Evolutionary conservation across 192 early-diverging fungal genomes (phyloP), one percentile per base, ranked within the genome.

Genomic region (Entophlyctis helioformis): DNA sequence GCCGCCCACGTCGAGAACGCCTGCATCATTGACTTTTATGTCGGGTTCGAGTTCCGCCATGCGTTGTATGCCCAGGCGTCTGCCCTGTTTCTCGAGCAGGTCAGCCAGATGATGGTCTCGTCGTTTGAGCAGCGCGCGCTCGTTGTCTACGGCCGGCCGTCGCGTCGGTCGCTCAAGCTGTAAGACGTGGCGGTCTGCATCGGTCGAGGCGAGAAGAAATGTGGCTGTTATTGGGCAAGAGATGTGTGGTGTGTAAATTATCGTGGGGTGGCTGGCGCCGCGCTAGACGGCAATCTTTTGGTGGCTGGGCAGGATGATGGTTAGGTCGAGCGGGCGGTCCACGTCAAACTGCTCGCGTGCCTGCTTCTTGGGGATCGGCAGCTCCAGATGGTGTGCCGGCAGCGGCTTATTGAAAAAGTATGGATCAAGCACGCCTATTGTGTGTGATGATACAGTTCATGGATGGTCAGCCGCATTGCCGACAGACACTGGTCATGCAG

Each of bases 31-130:
- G 71, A 80, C 48, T 94, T 89, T 55, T 42, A 63, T 27, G 83
- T 90, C 21, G 62, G 65, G 20, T 95, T 89, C 53, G 81, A 91
- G 60, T 91, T 95, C 66, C 59, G 74, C 25, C 85, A 80, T 8
- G 54, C 78, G 1, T 42, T 95, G 20, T 84, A 95, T 54, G 82
- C 83, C 1, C 85, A 86, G 37, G 67, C 82, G 9, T 78, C 91
- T 8, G 70, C 69, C 16, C 46, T 87, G 20, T 90, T 87, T 54
- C 86, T 90, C 52, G 75, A 87, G 33, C 66, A 82, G 37, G 80
- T 89, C 25, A 78, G 76, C 37, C 73, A 72, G 36, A 54, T 69
- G 36, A 86, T 86, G 81, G 54, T 86, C n/a, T 34, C 50, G 18
- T 80, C 84, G 6, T 89, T 89, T 62, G 72, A 75, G 23, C 47